Evolutionary conservation across 2,329 filamentous ascomycete species (phyloP), one percentile per base, ranked within the genome.

Genomic region (Talaromyces islandicus): DNA sequence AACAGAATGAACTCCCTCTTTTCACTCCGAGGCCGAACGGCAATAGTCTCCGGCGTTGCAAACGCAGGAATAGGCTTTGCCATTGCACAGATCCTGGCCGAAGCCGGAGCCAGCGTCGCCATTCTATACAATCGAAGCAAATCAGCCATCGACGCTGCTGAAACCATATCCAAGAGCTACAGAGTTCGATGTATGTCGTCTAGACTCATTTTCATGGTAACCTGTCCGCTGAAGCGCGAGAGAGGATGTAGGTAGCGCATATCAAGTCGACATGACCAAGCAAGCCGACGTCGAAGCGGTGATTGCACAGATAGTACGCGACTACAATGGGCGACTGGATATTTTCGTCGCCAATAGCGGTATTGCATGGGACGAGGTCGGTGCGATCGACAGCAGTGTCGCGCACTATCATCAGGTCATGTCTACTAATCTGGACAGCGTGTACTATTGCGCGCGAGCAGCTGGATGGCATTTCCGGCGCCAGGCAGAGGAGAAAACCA

Each of bases 311-410:
- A 55, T 59, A 1, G 58, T 55, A 12, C 6, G 12, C n/a, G 38
- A 59, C 2, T 59, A 50, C 21, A 59, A 56, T 35, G 58, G 52
- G 1, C 25, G 58, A n/a, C 58, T 59, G 6, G 58, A 59, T 30
- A 50, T 59, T 24, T 59, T 59, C n/a, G 53, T 59, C 30, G 58
- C 58, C 9, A 59, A 59, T 14, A 50, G 51, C 19, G 58, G 58
- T 12, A 59, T 56, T 21, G 35, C 58, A 55, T 59, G 58, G 58
- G 35, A 29, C 14, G 57, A 54, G 51, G 25, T 46, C 4, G n/a
- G 38, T n/a, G 57, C 50, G 7, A 50, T 58, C 17, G 25, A 58
- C 12, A 58, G 57, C 50, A 46, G 48, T 2, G 21, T 41, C n/a
- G 30, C n/a, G 12, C 53, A 55, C 38, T 55, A 55, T n/a, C 53